These are phyloP conservation scores for Austropuccinia psidii DNA, from an alignment of 1,284 basidiomycete genomes.

Conservation along the genomic window DNA sequence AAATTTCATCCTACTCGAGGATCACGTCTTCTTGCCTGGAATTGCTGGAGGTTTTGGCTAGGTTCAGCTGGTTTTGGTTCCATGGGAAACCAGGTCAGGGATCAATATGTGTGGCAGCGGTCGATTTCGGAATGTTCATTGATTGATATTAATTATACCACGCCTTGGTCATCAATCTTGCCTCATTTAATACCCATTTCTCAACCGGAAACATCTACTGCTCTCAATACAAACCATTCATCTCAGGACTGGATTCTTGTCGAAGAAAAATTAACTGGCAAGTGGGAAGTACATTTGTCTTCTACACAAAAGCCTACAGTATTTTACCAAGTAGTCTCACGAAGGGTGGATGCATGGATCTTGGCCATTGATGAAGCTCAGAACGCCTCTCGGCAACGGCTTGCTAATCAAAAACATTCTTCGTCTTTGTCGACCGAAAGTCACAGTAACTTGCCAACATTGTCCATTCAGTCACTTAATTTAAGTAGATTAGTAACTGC, in stretches of 20 bases:
- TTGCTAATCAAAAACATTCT: neutral
- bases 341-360: slow-evolving; percentile 32
- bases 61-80: slow-evolving; percentile 8
- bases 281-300: slow-evolving; percentile 13
- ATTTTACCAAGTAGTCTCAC: slow-evolving; percentile 15
- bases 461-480: slow-evolving; percentile 4
- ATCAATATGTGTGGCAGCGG: slow-evolving; percentile 26
- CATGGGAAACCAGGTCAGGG: slow-evolving; percentile 1
- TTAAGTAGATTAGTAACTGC: slow-evolving; percentile 12
- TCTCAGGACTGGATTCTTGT: slow-evolving; percentile 17
- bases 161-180: slow-evolving; percentile 5
- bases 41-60: slow-evolving; percentile 34
- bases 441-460: neutral
- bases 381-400: neutral
- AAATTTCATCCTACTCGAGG: slow-evolving; percentile 31
- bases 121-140: neutral
- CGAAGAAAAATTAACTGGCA: slow-evolving; percentile 29
- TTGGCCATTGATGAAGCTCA: slow-evolving; percentile 27
- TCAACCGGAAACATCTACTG: neutral
- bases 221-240: neutral
- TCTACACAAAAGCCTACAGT: neutral
- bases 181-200: neutral
- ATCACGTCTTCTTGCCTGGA: slow-evolving; percentile 31
- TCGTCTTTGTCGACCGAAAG: neutral
- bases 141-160: slow-evolving; percentile 8